Base-by-base conservation (phyloP, 495 filamentous ascomycete genomes). In the Terfezia boudieri region DNA sequence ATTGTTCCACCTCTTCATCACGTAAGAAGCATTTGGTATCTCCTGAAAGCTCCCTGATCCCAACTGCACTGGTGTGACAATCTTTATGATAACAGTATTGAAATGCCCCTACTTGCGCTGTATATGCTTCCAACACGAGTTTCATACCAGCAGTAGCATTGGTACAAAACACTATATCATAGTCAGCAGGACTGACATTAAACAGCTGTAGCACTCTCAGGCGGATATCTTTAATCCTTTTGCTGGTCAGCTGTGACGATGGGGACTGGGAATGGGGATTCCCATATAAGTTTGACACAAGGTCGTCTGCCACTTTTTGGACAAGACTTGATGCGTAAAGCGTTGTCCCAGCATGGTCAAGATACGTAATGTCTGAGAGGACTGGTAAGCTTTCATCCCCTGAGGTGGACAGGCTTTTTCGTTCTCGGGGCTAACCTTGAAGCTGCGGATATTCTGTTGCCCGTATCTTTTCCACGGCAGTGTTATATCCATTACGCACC, bases 131-230 rank as follows among this genome's bases (percentile, higher is more conserved):
- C 20, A 74, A 71, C 0, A 95, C 82, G 5, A 94, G 67, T 67
- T 94, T 95, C 54, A 94, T 83, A 1, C 78, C 89, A 2, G 88
- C 88, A 0, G 89, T 94, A 49, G 89, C 83, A 63, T 95, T 96
- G 12, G 86, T 79, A 59, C 90, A 85, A 65, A 95, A 96, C 16
- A 94, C 76, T 8, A 96, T 65, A 60, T 95, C 89, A 61, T 88
- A 96, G 9, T 82, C 73, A 26, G 77, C 76, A 2, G 86, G 86
- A 59, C 86, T 77, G 3, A 88, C 89, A 50, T 86, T 80, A 68
- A 94, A 90, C 65, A 92, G 85, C 9, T 71, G 73, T 14, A 95
- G 72, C 11, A 82, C 73, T 10, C 78, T 72, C 6, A 86, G 69
- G 37, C 89, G 77, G 55, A 83, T 70, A 64, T 88, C 78, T 53